Evolutionary conservation across 2,329 filamentous ascomycete species (phyloP).

Genomic region (Claviceps lovelessii): DNA sequence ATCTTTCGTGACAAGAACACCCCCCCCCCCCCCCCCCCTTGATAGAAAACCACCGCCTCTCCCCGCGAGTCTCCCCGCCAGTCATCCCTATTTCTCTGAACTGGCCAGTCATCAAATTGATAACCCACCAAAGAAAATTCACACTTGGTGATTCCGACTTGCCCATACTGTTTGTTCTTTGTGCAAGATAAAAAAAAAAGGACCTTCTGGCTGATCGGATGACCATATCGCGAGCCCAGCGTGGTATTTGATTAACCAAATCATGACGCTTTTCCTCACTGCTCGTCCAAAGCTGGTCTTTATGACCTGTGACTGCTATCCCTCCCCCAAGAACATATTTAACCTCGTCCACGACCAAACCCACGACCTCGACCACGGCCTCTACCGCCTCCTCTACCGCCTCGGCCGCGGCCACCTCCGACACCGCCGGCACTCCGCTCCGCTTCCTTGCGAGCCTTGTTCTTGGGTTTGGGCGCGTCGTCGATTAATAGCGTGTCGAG

Average conservation of each 20-base stretch:
- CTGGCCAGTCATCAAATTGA: background rate
- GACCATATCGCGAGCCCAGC: background rate
- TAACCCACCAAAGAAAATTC: background rate
- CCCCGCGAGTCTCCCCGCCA: background rate
- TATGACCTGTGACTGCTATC: background rate
- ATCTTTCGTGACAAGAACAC: background rate
- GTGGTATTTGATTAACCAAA: background rate
- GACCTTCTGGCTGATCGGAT: background rate
- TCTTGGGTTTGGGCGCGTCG: conserved; percentile 96
- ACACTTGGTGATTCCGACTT: background rate
- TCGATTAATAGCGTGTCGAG: conserved; percentile 92
- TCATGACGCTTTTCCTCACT: background rate
- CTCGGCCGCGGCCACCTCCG: conserved; percentile 36
- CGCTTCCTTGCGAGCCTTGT: conserved; percentile 93
- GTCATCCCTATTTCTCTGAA: background rate
- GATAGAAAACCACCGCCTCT: background rate
- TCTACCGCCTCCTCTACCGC: conserved; percentile 39
- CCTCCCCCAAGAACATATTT: background rate
- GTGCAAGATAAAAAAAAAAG: background rate
- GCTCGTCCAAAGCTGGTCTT: background rate
- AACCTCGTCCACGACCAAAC: conserved; percentile 5
- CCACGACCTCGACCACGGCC: conserved; percentile 26
- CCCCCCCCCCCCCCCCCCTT: conserved; percentile 8
- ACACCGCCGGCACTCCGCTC: conserved; percentile 42
- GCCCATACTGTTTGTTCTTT: too few species aligned